These are phyloP conservation scores for Aschersonia sp. DNA, from an alignment of 2,329 filamentous ascomycete genomes.

Conservation along the genomic window DNA sequence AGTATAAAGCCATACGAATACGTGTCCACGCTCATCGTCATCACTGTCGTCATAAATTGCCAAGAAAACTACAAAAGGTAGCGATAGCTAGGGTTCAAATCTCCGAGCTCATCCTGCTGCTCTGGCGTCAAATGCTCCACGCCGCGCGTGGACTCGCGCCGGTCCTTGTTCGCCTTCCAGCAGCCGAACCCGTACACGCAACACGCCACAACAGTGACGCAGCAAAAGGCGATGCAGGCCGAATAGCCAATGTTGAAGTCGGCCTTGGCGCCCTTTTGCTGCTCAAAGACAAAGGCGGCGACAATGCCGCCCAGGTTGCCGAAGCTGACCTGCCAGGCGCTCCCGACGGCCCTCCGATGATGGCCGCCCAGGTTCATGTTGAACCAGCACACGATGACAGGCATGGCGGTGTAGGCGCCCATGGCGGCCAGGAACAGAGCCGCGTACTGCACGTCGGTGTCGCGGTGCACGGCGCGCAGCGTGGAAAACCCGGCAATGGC, in stretches of 20 bases:
- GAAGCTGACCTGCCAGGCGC: conserved; percentile 65
- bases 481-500: conserved; percentile 63
- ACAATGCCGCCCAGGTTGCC: conserved; percentile 72
- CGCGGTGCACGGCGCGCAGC: conserved; percentile 55
- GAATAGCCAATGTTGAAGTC: conserved; percentile 57
- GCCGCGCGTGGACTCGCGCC: conserved; percentile 33
- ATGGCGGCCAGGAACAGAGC: conserved; percentile 71
- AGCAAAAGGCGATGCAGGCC: conserved; percentile 49
- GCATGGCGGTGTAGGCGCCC: conserved; percentile 78
- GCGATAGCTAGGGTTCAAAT: conserved; percentile 43
- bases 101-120: conserved; percentile 46
- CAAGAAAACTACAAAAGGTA: conserved; percentile 31
- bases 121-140: conserved; percentile 35
- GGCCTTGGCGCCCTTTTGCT: conserved; percentile 53
- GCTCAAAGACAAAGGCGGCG: conserved; percentile 54
- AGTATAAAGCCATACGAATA: background rate
- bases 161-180: conserved; percentile 42
- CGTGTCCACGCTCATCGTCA: too few species aligned
- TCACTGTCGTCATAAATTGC: too few species aligned
- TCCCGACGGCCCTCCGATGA: conserved; percentile 53
- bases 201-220: conserved; percentile 48
- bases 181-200: conserved; percentile 45
- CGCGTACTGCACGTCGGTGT: conserved; percentile 54
- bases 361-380: conserved; percentile 68
- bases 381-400: conserved; percentile 72